Evolutionary conservation across 257 asterid genomes (phyloP), one percentile per base, ranked within the genome.

Genomic region (Phtheirospermum japonicum): DNA sequence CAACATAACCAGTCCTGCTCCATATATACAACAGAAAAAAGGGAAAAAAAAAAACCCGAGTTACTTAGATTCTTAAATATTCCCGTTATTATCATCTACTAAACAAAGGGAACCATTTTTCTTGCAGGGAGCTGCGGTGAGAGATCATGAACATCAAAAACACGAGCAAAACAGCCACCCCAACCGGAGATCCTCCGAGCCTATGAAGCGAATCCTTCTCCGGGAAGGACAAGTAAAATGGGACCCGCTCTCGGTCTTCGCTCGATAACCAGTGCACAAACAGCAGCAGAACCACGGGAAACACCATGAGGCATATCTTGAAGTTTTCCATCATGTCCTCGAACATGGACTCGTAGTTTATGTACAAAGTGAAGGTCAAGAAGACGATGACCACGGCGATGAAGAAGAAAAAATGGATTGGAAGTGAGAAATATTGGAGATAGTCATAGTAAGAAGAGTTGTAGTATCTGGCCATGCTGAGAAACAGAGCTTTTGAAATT

Each of bases 21-120:
- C 16, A 2, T 52, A 52, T 23, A 8, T 14, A 56, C 45, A 57
- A 34, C 9, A 33, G n/a, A n/a, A 3, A 4, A 57, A 57, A 57
- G 16, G 16, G 12, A 39, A 39, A 39, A 8, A 10, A 7, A 39
- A 39, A 39, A 39, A 39, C 1, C 11, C 8, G n/a, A 16, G 52
- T 46, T 46, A 8, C 28, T 40, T 26, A 48, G 19, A 49, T 49
- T 63, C 23, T 32, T 65, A 28, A 56, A 54, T 4, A 1, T 55
- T 43, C 2, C 0, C 23, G 34, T 59, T 31, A 48, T 72, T 10
- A 60, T 61, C 64, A 12, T 23, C 80, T 70, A 23, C 75, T 61
- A 40, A 85, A 80, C 72, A 80, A 72, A 28, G 93, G 93, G 56
- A 82, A 85, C 89, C 81, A 82, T 34, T 77, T 78, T 68, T 82